Percentiles rank a stretch among this genome's conserved stretches.
phyloP scores from a whole-genome alignment of 2,329 filamentous ascomycete species.

The Talaromyces sp. region DNA sequence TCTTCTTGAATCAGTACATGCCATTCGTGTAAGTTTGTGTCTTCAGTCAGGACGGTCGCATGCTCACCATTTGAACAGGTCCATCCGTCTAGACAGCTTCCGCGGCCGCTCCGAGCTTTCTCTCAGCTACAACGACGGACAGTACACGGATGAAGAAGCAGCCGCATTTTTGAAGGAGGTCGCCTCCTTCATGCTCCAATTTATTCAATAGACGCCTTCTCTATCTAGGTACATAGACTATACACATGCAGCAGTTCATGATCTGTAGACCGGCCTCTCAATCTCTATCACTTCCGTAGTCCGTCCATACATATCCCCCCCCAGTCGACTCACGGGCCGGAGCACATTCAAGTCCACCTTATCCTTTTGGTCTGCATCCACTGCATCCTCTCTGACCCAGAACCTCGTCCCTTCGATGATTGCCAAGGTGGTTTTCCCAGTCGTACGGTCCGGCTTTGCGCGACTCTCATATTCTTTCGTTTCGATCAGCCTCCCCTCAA shows the following conservation, averaged over 20 bases:
- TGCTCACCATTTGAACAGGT: neutral
- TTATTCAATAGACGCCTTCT: neutral
- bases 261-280: constrained; percentile 41
- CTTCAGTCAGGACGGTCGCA: neutral
- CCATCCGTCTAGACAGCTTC: constrained; percentile 15
- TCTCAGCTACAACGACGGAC: constrained; percentile 12
- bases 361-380: constrained; percentile 67
- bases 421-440: constrained; percentile 66
- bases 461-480: constrained; percentile 73
- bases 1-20: constrained; percentile 14
- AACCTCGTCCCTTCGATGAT: constrained; percentile 81
- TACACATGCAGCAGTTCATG: neutral
- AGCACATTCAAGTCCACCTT: constrained; percentile 72
- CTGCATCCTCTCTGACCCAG: constrained; percentile 83
- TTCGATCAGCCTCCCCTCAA: constrained; percentile 75
- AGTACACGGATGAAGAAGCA: constrained; percentile 12
- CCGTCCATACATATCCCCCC: constrained; percentile 80
- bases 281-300: constrained; percentile 69
- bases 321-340: constrained; percentile 71
- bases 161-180: neutral
- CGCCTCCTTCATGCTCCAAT: constrained; percentile 6
- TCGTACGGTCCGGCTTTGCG: constrained; percentile 42
- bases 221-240: neutral
- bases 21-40: constrained; percentile 9
- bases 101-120: constrained; percentile 10